Evolutionary conservation across 805 yeast genomes (phyloP).

Genomic region (Cyberlindnera maclurae): DNA sequence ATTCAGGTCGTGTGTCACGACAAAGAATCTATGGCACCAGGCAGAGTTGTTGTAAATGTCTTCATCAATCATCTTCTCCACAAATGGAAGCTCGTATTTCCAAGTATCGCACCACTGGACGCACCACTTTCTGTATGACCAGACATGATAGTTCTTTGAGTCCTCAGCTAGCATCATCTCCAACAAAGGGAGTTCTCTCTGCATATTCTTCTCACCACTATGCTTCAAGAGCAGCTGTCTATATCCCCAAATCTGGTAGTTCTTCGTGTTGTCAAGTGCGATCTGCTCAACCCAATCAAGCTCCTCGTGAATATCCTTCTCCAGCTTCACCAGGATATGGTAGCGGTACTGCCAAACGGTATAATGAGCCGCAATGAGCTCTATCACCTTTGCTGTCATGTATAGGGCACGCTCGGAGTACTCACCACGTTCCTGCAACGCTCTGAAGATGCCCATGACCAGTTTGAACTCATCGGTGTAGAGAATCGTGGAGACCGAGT

Average conservation of each 20-base stretch:
- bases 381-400: slow-evolving; percentile 58
- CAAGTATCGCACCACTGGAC: slow-evolving; percentile 48
- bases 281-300: slow-evolving; percentile 73
- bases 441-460: slow-evolving; percentile 56
- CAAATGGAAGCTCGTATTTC: slow-evolving; percentile 44
- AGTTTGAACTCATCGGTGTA: slow-evolving; percentile 65
- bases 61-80: slow-evolving; percentile 36
- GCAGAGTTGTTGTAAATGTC: slow-evolving; percentile 90
- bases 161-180: slow-evolving; percentile 69
- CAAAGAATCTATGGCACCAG: slow-evolving; percentile 80
- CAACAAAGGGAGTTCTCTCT: slow-evolving; percentile 60
- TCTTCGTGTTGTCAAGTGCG: slow-evolving; percentile 74
- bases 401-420: slow-evolving; percentile 63
- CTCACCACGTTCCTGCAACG: slow-evolving; percentile 53
- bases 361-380: slow-evolving; percentile 79
- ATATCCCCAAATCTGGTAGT: slow-evolving; percentile 97
- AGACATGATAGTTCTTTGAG: slow-evolving; percentile 89
- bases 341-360: slow-evolving; percentile 78
- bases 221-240: slow-evolving; percentile 55
- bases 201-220: slow-evolving; percentile 30
- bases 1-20: slow-evolving; percentile 24
- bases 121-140: slow-evolving; percentile 90
- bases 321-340: slow-evolving; percentile 38
- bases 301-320: slow-evolving; percentile 40
- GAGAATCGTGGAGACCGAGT: slow-evolving; percentile 54